These are phyloP conservation scores for Lepidium aucheri DNA, from an alignment of 345 rosid genomes.

Conservation along the genomic window DNA sequence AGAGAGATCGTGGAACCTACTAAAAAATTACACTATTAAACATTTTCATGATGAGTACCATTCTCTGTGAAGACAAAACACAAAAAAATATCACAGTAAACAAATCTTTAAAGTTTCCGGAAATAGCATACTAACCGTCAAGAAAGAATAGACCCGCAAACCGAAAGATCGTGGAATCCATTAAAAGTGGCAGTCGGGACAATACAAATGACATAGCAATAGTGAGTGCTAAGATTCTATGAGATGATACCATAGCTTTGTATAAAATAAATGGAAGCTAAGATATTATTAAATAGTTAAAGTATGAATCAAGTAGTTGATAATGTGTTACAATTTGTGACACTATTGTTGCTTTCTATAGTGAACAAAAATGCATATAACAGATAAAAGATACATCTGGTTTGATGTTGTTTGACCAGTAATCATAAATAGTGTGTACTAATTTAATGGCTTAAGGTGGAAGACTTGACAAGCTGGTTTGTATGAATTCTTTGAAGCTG, in stretches of 20 bases:
- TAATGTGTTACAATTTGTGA: conserved; percentile 5
- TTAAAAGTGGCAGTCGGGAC: too few relatives aligned
- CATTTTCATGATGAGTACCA: too few relatives aligned
- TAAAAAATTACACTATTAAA: too few relatives aligned
- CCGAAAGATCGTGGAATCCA: too few relatives aligned
- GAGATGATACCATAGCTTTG: too few relatives aligned
- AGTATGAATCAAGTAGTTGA: conserved; percentile 11
- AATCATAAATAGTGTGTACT: neutral
- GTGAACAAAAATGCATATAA: conserved; percentile 1
- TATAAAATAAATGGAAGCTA: neutral
- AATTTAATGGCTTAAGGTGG: conserved; percentile 55
- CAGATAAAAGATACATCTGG: conserved; percentile 1
- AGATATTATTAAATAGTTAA: conserved; percentile 9
- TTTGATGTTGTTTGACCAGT: conserved; percentile 1
- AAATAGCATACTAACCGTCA: too few relatives aligned
- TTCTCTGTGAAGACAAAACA: too few relatives aligned
- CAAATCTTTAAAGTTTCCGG: too few relatives aligned
- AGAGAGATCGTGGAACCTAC: too few relatives aligned
- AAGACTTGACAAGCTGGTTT: conserved; percentile 79
- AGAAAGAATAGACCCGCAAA: too few relatives aligned
- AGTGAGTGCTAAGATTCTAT: neutral
- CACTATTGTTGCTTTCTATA: conserved; percentile 15
- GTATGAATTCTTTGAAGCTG: conserved; percentile 47
- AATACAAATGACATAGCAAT: neutral
- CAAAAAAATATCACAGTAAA: too few relatives aligned